Evolutionary conservation across 176 grass and related monocot genomes (phyloP).

Genomic region (Oryza glaberrima): DNA sequence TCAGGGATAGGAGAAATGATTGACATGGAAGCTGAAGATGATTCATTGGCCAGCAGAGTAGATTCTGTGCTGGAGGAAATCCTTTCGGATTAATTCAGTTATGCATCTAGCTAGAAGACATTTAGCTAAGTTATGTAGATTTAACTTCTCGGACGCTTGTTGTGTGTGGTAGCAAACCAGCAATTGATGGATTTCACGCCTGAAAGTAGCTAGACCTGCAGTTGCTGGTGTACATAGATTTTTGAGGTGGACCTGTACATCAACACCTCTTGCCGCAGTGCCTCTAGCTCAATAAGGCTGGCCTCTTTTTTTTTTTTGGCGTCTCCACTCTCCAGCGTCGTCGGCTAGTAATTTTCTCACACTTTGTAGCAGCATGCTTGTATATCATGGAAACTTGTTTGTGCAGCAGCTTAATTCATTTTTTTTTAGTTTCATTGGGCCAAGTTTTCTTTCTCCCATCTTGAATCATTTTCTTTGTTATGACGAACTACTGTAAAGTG

Average conservation of each 20-base stretch:
- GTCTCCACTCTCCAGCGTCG: not conserved
- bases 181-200: constrained; percentile 24
- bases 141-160: constrained; percentile 33
- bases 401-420: constrained; percentile 4
- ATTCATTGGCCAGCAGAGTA: constrained; percentile 35
- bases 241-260: constrained; percentile 36
- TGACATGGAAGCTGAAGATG: constrained; percentile 42
- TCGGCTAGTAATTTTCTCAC: not conserved
- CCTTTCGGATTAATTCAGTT: constrained; percentile 55
- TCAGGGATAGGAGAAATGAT: constrained; percentile 9
- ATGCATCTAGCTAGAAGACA: not conserved
- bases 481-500: not conserved
- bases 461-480: not conserved
- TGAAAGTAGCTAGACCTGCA: constrained; percentile 32
- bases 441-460: not conserved
- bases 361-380: not conserved
- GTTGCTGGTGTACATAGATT: constrained; percentile 45
- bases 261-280: not conserved
- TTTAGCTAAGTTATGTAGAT: constrained; percentile 34
- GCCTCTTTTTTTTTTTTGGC: constrained; percentile 3
- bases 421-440: not conserved
- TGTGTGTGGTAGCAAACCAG: constrained; percentile 37
- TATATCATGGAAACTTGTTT: constrained; percentile 23
- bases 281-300: constrained; percentile 9
- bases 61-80: constrained; percentile 61